Conservation (phyloP, 202 grass and related monocot species). For the Setaria italica region DNA sequence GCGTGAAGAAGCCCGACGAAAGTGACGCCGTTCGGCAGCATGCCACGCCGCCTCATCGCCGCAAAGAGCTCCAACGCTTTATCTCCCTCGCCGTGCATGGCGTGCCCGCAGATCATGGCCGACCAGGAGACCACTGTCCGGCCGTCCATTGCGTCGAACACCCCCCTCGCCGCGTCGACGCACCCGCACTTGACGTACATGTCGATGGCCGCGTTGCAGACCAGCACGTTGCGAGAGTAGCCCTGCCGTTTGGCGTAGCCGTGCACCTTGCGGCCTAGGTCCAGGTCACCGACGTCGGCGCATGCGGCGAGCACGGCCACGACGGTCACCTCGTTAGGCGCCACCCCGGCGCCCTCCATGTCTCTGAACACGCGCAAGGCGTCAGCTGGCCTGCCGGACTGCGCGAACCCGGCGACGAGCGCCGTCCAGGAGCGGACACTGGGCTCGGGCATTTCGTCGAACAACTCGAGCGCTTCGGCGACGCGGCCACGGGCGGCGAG, state of each 20-base stretch:
- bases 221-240: conserved; percentile 41
- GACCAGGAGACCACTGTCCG: conserved; percentile 49
- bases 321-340: conserved; percentile 52
- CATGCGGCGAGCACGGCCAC: conserved; percentile 47
- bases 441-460: conserved; percentile 45
- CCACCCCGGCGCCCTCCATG: conserved; percentile 30
- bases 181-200: conserved; percentile 61
- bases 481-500: conserved; percentile 34
- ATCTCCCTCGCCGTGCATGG: conserved; percentile 54
- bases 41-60: conserved; percentile 26
- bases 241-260: conserved; percentile 10
- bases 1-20: conserved; percentile 51
- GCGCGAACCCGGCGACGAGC: conserved; percentile 48
- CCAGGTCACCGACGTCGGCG: conserved; percentile 37
- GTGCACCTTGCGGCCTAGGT: conserved; percentile 45
- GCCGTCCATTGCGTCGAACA: conserved; percentile 47
- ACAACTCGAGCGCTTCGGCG: conserved; percentile 40
- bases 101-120: conserved; percentile 49
- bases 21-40: conserved; percentile 41
- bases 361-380: conserved; percentile 41
- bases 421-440: conserved; percentile 50
- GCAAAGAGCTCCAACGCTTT: conserved; percentile 49
- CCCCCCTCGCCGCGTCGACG: conserved; percentile 24
- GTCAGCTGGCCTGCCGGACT: conserved; percentile 36
- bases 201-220: conserved; percentile 58